Percentiles rank a stretch among this genome's conserved stretches.
phyloP scores from a whole-genome alignment of 1,139 yeast genomes.

The Kluyveromyces marxianus region DNA sequence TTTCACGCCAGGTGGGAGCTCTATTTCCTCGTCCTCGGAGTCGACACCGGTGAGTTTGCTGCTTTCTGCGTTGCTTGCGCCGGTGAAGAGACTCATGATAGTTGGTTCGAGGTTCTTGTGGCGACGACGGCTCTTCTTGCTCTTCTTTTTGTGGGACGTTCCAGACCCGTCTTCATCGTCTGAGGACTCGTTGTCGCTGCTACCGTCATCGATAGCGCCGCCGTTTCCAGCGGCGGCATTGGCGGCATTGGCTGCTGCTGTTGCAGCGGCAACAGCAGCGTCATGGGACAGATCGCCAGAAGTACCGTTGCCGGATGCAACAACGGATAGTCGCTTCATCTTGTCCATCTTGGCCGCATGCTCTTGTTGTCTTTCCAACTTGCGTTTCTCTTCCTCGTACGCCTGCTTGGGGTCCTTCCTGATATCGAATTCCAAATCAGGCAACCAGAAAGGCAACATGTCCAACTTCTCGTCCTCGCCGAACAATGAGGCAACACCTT shows the following conservation, averaged over 20 bases:
- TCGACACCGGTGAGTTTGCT: constrained; percentile 48
- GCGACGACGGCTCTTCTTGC: background rate
- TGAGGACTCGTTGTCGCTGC: constrained; percentile 39
- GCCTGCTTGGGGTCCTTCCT: constrained; percentile 71
- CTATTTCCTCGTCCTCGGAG: constrained; percentile 83
- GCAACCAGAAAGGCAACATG: constrained; percentile 88
- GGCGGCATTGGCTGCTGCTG: background rate
- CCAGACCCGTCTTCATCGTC: constrained; percentile 31
- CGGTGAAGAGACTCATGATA: constrained; percentile 25
- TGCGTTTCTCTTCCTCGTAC: constrained; percentile 46
- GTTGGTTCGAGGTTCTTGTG: constrained; percentile 2
- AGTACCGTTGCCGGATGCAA: constrained; percentile 1
- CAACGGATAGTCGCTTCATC: constrained; percentile 30
- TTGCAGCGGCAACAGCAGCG: background rate
- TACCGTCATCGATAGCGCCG: constrained; percentile 8
- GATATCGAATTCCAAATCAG: constrained; percentile 78
- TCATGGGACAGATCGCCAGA: background rate
- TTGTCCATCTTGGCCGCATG: constrained; percentile 40
- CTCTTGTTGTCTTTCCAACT: constrained; percentile 38
- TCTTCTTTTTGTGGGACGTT: constrained; percentile 2
- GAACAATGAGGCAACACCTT: constrained; percentile 81
- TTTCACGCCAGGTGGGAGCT: constrained; percentile 80
- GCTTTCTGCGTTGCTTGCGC: constrained; percentile 23
- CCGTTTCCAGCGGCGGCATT: background rate
- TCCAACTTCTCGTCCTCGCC: constrained; percentile 80